These are phyloP conservation scores for Brassica juncea DNA, from an alignment of 345 rosid species.

Conservation along the genomic window DNA sequence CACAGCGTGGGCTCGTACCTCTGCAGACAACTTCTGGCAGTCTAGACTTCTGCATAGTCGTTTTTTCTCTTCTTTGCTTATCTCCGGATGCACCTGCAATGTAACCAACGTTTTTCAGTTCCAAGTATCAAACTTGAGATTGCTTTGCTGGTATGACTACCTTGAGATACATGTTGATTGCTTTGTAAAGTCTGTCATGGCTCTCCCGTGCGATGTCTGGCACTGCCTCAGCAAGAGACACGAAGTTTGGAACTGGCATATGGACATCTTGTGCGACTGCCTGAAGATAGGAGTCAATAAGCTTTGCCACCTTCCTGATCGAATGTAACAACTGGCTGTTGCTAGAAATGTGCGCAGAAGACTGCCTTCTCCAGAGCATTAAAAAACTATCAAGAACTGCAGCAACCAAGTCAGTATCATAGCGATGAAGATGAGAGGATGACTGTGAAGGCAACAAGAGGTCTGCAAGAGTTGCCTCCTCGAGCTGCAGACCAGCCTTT, in stretches of 20 bases:
- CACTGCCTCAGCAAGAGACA: slow-evolving; percentile 74
- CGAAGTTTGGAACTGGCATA: slow-evolving; percentile 59
- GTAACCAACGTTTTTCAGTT: slow-evolving; percentile 9
- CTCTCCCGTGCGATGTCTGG: slow-evolving; percentile 64
- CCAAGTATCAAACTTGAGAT: background rate
- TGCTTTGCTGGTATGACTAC: slow-evolving; percentile 41
- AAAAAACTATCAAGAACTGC: slow-evolving; percentile 66
- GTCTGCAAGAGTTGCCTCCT: slow-evolving; percentile 69
- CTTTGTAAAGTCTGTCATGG: slow-evolving; percentile 88
- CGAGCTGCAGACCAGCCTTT: slow-evolving; percentile 73
- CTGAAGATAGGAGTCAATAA: slow-evolving; percentile 78
- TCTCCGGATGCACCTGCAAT: slow-evolving; percentile 80
- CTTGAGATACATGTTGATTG: slow-evolving; percentile 85
- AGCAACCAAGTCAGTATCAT: slow-evolving; percentile 71
- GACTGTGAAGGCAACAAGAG: slow-evolving; percentile 63
- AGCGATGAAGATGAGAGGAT: slow-evolving; percentile 46
- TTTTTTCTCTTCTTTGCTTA: slow-evolving; percentile 82
- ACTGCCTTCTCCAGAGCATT: slow-evolving; percentile 69
- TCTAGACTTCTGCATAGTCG: slow-evolving; percentile 75
- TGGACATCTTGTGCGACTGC: slow-evolving; percentile 65
- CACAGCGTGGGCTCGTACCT: slow-evolving; percentile 85
- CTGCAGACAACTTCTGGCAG: slow-evolving; percentile 90
- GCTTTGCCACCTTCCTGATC: slow-evolving; percentile 66
- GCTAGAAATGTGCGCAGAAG: slow-evolving; percentile 46
- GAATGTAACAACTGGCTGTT: slow-evolving; percentile 50